Conservation (phyloP, 2,329 filamentous ascomycete genomes). For the Cytospora schulzeri region DNA sequence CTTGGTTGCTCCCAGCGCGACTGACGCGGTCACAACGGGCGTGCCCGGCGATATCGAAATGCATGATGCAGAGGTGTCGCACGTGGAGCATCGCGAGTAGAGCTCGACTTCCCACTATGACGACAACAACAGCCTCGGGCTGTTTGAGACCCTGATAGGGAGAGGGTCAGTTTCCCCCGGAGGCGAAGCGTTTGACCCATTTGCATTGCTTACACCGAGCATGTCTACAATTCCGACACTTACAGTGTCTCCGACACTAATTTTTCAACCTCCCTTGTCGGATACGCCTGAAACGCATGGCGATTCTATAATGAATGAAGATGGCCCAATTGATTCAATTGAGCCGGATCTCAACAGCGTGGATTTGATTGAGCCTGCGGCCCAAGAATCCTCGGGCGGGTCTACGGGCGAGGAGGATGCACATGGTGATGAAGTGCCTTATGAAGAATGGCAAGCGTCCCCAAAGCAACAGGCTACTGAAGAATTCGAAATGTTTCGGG, state of each 20-base stretch:
- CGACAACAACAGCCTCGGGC: not conserved
- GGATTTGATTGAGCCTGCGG: no score
- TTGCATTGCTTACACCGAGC: not conserved
- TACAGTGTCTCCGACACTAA: not conserved
- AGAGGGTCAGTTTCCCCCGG: not conserved
- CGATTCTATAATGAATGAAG: not conserved
- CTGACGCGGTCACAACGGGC: slow-evolving; percentile 4
- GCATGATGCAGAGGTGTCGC: slow-evolving; percentile 18
- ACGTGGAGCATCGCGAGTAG: slow-evolving; percentile 22
- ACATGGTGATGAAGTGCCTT: not conserved
- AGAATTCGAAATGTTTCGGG: no score
- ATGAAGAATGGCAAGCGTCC: not conserved
- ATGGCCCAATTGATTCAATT: not conserved
- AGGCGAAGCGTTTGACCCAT: not conserved
- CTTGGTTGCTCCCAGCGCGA: not conserved
- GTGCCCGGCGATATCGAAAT: slow-evolving; percentile 10
- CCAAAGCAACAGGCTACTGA: not conserved
- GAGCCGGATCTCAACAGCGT: not conserved
- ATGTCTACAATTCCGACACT: not conserved
- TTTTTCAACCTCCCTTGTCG: not conserved
- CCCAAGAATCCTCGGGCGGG: not conserved
- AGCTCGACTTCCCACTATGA: slow-evolving; percentile 6
- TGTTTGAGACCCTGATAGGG: not conserved
- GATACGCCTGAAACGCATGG: not conserved
- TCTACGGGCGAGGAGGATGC: not conserved